Evolutionary conservation across 257 asterid genomes (phyloP).

Genomic region (Forsythia viridissima): DNA sequence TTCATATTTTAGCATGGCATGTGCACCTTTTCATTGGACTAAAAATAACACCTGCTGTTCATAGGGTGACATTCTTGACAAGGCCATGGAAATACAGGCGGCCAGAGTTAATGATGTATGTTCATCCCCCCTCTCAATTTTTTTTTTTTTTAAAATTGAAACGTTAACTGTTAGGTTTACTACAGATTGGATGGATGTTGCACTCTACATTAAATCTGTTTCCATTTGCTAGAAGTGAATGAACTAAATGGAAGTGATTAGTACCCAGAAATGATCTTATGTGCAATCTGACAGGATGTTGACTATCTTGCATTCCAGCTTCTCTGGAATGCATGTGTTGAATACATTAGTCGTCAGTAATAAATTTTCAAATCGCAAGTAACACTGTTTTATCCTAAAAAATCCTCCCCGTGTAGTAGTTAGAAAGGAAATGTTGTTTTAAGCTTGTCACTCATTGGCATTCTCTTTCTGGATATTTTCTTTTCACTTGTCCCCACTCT

Average conservation of each 20-base stretch:
- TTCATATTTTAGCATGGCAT: constrained; percentile 11
- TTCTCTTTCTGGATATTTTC: not conserved
- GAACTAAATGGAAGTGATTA: not conserved
- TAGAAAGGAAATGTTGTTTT: not conserved
- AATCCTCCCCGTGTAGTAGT: not conserved
- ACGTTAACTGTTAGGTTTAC: not conserved
- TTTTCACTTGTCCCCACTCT: not conserved
- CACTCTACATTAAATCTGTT: not conserved
- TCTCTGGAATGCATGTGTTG: not conserved
- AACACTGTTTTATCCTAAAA: not conserved
- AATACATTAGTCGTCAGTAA: not conserved
- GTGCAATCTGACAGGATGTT: not conserved
- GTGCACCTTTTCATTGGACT: constrained; percentile 14
- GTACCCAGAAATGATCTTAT: not conserved
- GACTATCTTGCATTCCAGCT: not conserved
- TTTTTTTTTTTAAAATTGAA: not conserved
- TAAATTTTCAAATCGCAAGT: not conserved
- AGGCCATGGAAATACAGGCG: constrained; percentile 84
- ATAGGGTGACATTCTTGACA: constrained; percentile 98
- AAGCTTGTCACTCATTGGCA: not conserved
- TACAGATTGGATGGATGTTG: constrained; percentile 3
- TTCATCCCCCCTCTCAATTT: constrained; percentile 5
- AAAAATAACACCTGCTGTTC: constrained; percentile 17
- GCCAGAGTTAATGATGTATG: constrained; percentile 96
- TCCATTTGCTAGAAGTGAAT: not conserved